phyloP scores from a whole-genome alignment of 257 asterid genomes.

The Paulownia fortunei region DNA sequence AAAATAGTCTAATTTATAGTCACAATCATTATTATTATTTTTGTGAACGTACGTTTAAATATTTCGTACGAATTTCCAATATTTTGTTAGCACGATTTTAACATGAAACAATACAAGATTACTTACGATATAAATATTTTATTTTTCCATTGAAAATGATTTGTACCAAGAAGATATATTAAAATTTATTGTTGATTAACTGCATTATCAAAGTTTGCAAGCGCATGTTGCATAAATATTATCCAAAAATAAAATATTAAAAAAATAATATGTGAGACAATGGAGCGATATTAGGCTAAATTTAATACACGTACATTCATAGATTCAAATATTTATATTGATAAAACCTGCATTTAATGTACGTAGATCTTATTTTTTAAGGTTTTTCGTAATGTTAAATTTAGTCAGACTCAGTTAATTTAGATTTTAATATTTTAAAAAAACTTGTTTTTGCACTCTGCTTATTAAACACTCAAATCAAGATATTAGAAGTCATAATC shows the following conservation, averaged over 20 bases:
- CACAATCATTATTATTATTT: background rate
- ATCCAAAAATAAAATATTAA: background rate
- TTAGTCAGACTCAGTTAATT: background rate
- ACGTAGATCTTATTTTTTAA: background rate
- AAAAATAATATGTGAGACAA: background rate
- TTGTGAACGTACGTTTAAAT: background rate
- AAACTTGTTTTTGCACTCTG: background rate
- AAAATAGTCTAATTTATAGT: background rate
- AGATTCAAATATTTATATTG: background rate
- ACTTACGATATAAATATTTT: background rate
- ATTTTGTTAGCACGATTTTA: background rate
- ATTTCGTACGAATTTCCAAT: background rate
- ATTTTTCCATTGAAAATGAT: conserved; percentile 8
- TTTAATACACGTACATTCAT: background rate
- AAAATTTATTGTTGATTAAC: background rate
- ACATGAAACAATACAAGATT: background rate
- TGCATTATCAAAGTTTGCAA: no score
- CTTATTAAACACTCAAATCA: background rate
- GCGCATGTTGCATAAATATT: no score
- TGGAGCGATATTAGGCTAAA: no score
- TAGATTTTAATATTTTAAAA: background rate
- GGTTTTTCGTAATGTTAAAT: background rate
- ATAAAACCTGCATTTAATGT: background rate
- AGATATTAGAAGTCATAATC: background rate
- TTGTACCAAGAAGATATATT: background rate